phyloP scores from a whole-genome alignment of 2,329 filamentous ascomycete genomes.

The Hypoxylon sp. region DNA sequence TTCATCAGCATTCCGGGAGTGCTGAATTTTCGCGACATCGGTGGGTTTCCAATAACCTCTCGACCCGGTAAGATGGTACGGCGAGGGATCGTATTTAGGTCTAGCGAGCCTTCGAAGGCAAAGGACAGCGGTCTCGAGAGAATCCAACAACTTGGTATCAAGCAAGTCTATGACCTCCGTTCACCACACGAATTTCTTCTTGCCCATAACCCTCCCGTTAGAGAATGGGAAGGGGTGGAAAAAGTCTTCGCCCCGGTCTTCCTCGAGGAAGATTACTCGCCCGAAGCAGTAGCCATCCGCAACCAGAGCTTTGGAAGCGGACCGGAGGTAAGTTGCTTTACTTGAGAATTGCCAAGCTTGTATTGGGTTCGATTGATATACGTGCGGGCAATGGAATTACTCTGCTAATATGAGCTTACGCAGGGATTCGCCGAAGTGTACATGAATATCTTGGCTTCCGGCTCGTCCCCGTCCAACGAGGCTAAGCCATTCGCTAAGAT shows the following conservation, averaged over 20 bases:
- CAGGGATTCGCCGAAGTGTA: slow-evolving; percentile 39
- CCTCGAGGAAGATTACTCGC: slow-evolving; percentile 63
- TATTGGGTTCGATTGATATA: neutral
- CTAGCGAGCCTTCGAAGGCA: slow-evolving; percentile 71
- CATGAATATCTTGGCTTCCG: slow-evolving; percentile 33
- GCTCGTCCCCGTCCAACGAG: slow-evolving; percentile 24
- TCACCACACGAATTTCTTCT: slow-evolving; percentile 65
- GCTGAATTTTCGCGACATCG: slow-evolving; percentile 74
- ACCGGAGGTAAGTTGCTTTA: slow-evolving; percentile 48
- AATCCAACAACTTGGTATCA: slow-evolving; percentile 68
- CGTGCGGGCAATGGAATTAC: neutral
- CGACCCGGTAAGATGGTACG: slow-evolving; percentile 57
- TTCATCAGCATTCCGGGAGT: slow-evolving; percentile 67
- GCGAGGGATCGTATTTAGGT: slow-evolving; percentile 71
- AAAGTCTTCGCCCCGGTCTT: slow-evolving; percentile 71
- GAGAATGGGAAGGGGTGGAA: slow-evolving; percentile 61
- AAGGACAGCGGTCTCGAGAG: slow-evolving; percentile 63
- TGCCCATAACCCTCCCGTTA: slow-evolving; percentile 49
- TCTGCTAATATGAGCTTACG: neutral
- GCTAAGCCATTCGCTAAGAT: slow-evolving; percentile 34
- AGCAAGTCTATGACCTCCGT: slow-evolving; percentile 51
- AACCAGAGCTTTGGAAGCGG: slow-evolving; percentile 65
- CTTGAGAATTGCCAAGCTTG: slow-evolving; percentile 1
- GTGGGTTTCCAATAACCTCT: slow-evolving; percentile 62
- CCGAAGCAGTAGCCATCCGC: slow-evolving; percentile 65